Base-by-base conservation (phyloP, 306 rosid species). In the Vigna mungo region DNA sequence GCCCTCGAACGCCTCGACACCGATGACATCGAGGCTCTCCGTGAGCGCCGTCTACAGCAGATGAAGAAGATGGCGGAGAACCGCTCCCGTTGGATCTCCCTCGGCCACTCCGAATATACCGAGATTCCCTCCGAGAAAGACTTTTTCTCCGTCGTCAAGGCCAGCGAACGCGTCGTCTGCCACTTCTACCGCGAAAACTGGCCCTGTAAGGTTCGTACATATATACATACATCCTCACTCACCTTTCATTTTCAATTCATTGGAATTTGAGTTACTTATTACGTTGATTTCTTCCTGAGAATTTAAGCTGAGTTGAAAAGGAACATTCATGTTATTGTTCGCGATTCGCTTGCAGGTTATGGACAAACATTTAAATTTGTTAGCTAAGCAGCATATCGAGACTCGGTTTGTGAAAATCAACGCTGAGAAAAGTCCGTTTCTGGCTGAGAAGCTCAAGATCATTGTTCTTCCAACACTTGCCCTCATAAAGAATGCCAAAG, bases 151-250 rank as follows among this genome's bases (percentile, higher is more conserved):
- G 75, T 86, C 43, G 99, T 95, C 66, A 95, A 92, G 85, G 97
- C 97, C 80, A 92, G 99, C 68, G 99, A 92, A n/a, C 99, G 97
- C 72, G 99, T 95, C 14, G 97, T 95, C 78, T 95, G 99, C 84
- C 97, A 95, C 72, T 95, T 95, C 87, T 95, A 85, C 81, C 97
- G 99, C 72, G 97, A 95, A 0, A 95, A 95, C 62, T 95, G 99
- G 99, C 99, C 99, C 75, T 95, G 97, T 79, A 95, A 95, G 97
- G 98, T 91, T 13, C 41, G 37, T 32, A 54, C 32, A 3, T 41
- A 34, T 5, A 41, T 30, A 54, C 14, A 3, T 44, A 44, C 16
- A 11, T 44, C 15, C 49, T 44, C 49, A 44, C 49, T 44, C 49
- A 3, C 49, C 15, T 44, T 44, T 44, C 34, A 30, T 30, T 30